phyloP scores from a whole-genome alignment of 768 basidiomycete species.

The Cubamyces lactineus region DNA sequence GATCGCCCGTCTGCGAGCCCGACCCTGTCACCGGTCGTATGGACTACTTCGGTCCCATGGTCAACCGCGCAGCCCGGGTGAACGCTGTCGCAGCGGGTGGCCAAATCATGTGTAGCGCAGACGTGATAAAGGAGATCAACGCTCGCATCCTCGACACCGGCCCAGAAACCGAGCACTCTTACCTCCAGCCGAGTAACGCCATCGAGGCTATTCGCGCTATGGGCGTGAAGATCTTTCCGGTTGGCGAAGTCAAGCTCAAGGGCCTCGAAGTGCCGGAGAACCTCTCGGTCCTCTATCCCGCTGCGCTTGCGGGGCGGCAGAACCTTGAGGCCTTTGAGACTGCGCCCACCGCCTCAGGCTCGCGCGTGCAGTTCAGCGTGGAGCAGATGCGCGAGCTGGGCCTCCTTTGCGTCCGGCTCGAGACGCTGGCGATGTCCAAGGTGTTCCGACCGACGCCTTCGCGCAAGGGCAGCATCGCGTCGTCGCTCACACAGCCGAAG shows the following conservation, averaged over 20 bases:
- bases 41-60: slow-evolving; percentile 98
- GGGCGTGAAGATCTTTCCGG: slow-evolving; percentile 67
- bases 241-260: slow-evolving; percentile 93
- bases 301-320: slow-evolving; percentile 69
- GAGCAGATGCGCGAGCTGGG: slow-evolving; percentile 77
- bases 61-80: slow-evolving; percentile 91
- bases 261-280: slow-evolving; percentile 91
- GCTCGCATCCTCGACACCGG: slow-evolving; percentile 60
- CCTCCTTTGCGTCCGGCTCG: slow-evolving; percentile 73
- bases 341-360: slow-evolving; percentile 43
- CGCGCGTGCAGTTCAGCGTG: slow-evolving; percentile 68
- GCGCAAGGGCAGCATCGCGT: slow-evolving; percentile 49
- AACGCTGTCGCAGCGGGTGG: slow-evolving; percentile 84
- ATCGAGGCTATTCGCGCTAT: slow-evolving; percentile 77
- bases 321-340: slow-evolving; percentile 44
- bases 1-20: slow-evolving; percentile 83
- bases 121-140: slow-evolving; percentile 80
- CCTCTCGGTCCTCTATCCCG: slow-evolving; percentile 84
- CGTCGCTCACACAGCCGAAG: slow-evolving; percentile 30
- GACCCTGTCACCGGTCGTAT: slow-evolving; percentile 74
- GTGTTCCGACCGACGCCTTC: slow-evolving; percentile 52
- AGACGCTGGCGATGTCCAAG: slow-evolving; percentile 68
- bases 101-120: slow-evolving; percentile 89
- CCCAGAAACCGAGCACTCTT: slow-evolving; percentile 62
- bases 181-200: slow-evolving; percentile 57